Evolutionary conservation across 2,329 filamentous ascomycete genomes (phyloP).

Genomic region (Colletotrichum sansevieriae): DNA sequence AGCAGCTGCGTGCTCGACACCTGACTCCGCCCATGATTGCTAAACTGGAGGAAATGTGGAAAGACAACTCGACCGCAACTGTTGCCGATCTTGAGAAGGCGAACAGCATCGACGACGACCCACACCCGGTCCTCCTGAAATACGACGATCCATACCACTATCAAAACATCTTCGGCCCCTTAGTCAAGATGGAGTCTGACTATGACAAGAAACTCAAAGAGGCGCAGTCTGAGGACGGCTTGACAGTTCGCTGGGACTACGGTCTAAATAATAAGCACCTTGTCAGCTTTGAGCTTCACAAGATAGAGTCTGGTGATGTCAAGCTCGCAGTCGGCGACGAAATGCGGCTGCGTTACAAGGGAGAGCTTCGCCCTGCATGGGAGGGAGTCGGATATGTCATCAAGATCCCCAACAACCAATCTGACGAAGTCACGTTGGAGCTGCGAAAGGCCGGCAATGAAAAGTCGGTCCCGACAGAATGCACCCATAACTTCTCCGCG

Average conservation of each 20-base stretch:
- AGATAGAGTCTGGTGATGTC: constrained; percentile 96
- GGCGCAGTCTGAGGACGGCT: constrained; percentile 95
- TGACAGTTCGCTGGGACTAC: constrained; percentile 93
- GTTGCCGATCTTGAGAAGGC: constrained; percentile 93
- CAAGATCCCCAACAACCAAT: constrained; percentile 99
- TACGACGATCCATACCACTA: constrained; percentile 99
- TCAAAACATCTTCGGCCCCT: constrained; percentile 96
- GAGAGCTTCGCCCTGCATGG: constrained; percentile 92
- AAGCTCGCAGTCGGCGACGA: constrained; percentile 98
- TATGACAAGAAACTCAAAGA: constrained; percentile 99
- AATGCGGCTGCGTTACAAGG: constrained; percentile 97
- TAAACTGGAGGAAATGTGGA: constrained; percentile 98
- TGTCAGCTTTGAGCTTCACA: constrained; percentile 94
- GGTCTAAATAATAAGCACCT: constrained; percentile 98
- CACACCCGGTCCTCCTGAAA: constrained; percentile 88
- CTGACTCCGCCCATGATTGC: constrained; percentile 94
- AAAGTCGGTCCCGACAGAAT: constrained; percentile 95
- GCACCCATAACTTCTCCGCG: constrained; percentile 97
- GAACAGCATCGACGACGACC: constrained; percentile 92
- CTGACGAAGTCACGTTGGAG: constrained; percentile 96
- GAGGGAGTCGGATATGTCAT: constrained; percentile 99
- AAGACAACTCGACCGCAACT: constrained; percentile 90
- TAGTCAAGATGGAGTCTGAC: constrained; percentile 99
- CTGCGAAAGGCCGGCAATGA: constrained; percentile 94
- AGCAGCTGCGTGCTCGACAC: constrained; percentile 95